phyloP scores from a whole-genome alignment of 202 grass and related monocot species.

The Setaria italica region DNA sequence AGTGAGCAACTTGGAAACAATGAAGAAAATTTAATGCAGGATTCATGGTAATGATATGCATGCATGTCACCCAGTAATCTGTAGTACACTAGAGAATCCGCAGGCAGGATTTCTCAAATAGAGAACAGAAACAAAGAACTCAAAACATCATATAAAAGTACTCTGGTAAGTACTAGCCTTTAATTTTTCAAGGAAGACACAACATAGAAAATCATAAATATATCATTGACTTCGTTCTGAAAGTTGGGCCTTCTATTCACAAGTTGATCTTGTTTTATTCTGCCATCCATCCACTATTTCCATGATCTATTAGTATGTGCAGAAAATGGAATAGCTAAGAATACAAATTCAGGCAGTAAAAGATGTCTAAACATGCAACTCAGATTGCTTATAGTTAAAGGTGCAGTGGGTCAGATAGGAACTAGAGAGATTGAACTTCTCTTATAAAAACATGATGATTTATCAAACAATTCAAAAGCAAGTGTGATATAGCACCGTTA shows the following conservation, averaged over 20 bases:
- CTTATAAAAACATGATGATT: background rate
- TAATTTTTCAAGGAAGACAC: background rate
- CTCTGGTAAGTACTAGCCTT: background rate
- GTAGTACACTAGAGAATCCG: conserved; percentile 16
- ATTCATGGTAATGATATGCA: conserved; percentile 19
- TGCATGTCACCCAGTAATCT: background rate
- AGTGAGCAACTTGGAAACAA: background rate
- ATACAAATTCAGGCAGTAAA: conserved; percentile 3
- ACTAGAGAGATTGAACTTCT: background rate
- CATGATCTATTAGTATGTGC: background rate
- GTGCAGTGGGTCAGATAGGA: background rate
- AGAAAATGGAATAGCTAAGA: conserved; percentile 1
- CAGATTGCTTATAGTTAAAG: conserved; percentile 11
- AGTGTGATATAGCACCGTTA: background rate
- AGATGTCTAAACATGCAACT: conserved; percentile 29
- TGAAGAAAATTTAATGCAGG: background rate
- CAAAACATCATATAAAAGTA: conserved; percentile 9
- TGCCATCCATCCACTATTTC: conserved; percentile 8
- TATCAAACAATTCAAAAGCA: background rate
- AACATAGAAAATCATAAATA: conserved; percentile 8
- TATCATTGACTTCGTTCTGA: conserved; percentile 7
- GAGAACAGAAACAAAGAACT: conserved; percentile 26
- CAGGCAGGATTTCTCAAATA: background rate
- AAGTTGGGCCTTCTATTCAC: background rate
- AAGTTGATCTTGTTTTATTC: conserved; percentile 31